Evolutionary conservation across 805 yeast genomes (phyloP).

Genomic region (Kodamaea hsintzibuensis): DNA sequence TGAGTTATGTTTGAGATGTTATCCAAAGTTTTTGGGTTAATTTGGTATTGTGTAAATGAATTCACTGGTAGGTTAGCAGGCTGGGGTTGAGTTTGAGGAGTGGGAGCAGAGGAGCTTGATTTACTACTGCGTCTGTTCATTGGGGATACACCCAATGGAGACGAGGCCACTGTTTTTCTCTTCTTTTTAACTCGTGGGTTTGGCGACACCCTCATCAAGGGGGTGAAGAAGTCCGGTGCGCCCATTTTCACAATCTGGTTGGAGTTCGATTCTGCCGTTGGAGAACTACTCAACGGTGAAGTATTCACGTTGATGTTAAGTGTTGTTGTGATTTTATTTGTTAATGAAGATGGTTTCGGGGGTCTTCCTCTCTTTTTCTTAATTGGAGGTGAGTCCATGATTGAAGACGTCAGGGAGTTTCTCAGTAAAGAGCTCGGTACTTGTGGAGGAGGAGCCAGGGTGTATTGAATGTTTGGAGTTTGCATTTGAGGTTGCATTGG

Average conservation of each 20-base stretch:
- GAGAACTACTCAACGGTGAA: constrained; percentile 34
- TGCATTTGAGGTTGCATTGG: background rate
- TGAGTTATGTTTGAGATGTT: constrained; percentile 34
- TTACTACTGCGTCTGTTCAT: background rate
- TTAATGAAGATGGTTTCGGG: constrained; percentile 40
- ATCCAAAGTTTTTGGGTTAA: constrained; percentile 36
- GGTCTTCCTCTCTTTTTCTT: constrained; percentile 48
- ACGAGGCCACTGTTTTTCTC: constrained; percentile 11
- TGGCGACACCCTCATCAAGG: constrained; percentile 45
- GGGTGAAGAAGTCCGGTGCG: constrained; percentile 45
- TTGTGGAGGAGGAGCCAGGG: background rate
- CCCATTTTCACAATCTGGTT: constrained; percentile 40
- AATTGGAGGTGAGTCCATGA: constrained; percentile 20
- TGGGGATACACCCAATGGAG: constrained; percentile 7
- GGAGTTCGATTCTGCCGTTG: constrained; percentile 42
- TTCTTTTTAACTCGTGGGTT: constrained; percentile 13
- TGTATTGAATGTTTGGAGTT: background rate
- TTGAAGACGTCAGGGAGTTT: background rate
- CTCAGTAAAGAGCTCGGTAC: background rate
- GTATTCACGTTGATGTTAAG: constrained; percentile 43
- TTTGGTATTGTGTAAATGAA: constrained; percentile 21
- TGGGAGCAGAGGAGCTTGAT: background rate
- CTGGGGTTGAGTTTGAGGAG: background rate
- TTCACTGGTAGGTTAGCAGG: constrained; percentile 11
- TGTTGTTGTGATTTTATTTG: constrained; percentile 40